Evolutionary conservation across 768 basidiomycete genomes (phyloP).

Genomic region (Lactifluus hygrophoroides): DNA sequence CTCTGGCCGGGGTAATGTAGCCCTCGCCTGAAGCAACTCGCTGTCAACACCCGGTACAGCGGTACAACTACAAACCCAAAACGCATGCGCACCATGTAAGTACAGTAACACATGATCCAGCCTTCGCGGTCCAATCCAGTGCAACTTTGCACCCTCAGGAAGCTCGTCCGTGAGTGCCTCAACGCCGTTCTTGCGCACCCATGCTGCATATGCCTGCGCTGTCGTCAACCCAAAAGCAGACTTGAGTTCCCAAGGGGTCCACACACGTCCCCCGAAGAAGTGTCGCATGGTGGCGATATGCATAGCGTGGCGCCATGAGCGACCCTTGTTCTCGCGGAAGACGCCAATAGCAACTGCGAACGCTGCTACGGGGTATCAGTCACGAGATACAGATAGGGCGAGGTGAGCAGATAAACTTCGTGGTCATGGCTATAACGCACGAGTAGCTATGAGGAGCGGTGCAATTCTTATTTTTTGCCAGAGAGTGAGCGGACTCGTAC

Average conservation of each 20-base stretch:
- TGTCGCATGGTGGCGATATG: not conserved
- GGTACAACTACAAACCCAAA: too few relatives aligned
- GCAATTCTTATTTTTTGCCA: too few relatives aligned
- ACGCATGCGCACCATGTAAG: not conserved
- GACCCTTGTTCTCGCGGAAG: too few relatives aligned
- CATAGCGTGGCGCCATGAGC: too few relatives aligned
- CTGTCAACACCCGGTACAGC: too few relatives aligned
- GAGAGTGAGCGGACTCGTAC: too few relatives aligned
- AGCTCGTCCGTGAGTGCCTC: not conserved
- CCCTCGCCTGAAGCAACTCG: not conserved
- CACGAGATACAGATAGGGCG: too few relatives aligned
- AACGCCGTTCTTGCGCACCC: too few relatives aligned
- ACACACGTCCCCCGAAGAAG: not conserved
- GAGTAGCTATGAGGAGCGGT: not conserved
- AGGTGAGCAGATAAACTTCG: too few relatives aligned
- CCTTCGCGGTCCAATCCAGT: not conserved
- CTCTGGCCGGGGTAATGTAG: not conserved
- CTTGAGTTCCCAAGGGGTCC: not conserved
- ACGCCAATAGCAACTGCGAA: slow-evolving; percentile 3
- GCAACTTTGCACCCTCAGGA: too few relatives aligned
- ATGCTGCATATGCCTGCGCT: too few relatives aligned
- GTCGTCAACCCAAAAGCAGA: not conserved
- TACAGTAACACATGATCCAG: not conserved
- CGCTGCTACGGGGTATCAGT: not conserved
- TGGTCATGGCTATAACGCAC: not conserved